A percentile compares a stretch with the other conserved stretches of the same genome.
phyloP scores from a whole-genome alignment of 768 basidiomycete genomes.

The Lenzites betulinus region DNA sequence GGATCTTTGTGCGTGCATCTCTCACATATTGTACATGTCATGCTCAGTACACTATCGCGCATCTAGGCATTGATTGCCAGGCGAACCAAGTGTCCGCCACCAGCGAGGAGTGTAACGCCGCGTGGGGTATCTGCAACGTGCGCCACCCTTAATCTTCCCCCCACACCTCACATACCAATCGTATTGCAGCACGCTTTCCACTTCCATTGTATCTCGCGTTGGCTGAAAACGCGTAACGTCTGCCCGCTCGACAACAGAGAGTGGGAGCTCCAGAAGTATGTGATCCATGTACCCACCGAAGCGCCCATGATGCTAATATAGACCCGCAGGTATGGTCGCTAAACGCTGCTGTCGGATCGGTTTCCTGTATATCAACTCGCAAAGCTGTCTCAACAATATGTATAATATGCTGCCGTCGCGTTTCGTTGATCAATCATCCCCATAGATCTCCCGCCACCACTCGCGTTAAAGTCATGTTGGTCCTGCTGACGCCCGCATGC shows the following conservation, averaged over 20 bases:
- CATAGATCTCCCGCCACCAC: not conserved
- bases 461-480: too few species aligned
- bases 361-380: constrained; percentile 8
- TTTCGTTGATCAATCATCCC: not conserved
- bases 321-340: constrained; percentile 44
- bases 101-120: constrained; percentile 95
- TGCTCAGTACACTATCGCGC: not conserved
- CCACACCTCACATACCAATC: not conserved
- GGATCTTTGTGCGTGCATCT: constrained; percentile 83
- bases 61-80: constrained; percentile 96
- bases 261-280: constrained; percentile 96
- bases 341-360: constrained; percentile 19
- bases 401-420: constrained; percentile 13
- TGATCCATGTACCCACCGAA: constrained; percentile 13
- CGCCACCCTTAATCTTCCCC: constrained; percentile 25
- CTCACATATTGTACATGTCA: constrained; percentile 1
- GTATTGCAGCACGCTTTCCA: constrained; percentile 89
- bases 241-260: constrained; percentile 95
- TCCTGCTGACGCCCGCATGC: too few species aligned
- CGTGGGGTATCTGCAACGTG: constrained; percentile 99
- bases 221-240: constrained; percentile 97
- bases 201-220: constrained; percentile 99
- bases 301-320: not conserved
- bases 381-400: constrained; percentile 5
- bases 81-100: constrained; percentile 98